Evolutionary conservation across 306 rosid genomes (phyloP).

Genomic region (Chamaecrista fasciculata): DNA sequence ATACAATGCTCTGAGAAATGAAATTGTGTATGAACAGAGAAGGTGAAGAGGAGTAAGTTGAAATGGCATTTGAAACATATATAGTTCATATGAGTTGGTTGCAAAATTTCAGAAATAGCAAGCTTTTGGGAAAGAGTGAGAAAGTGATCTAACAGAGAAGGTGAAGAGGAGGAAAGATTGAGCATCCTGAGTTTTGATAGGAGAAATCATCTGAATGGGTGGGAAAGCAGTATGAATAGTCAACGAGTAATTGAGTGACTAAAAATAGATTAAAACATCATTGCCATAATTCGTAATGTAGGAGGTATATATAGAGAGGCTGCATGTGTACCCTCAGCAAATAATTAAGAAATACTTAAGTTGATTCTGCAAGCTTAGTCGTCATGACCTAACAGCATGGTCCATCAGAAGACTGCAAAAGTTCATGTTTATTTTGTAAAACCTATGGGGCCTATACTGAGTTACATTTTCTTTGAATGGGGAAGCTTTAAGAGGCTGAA

Average conservation of each 20-base stretch:
- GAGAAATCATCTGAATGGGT: background rate
- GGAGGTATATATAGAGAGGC: background rate
- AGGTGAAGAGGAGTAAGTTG: too few relatives aligned
- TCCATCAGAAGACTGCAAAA: background rate
- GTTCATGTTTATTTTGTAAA: background rate
- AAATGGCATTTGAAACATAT: background rate
- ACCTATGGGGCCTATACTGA: background rate
- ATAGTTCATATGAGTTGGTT: background rate
- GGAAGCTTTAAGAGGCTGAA: background rate
- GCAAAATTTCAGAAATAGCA: background rate
- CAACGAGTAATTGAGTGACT: background rate
- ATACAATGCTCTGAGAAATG: background rate
- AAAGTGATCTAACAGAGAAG: background rate
- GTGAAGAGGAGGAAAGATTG: background rate
- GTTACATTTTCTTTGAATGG: background rate
- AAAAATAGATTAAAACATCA: background rate
- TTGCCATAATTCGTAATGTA: background rate
- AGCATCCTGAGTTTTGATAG: background rate
- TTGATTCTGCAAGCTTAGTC: background rate
- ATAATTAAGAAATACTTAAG: too few relatives aligned
- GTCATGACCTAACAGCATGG: background rate
- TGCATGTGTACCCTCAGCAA: background rate
- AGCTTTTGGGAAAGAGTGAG: background rate
- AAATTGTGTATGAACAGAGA: background rate
- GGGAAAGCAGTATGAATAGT: background rate